Evolutionary conservation across 805 yeast genomes (phyloP), one percentile per base, ranked within the genome.

Genomic region (Starmera caribaea): DNA sequence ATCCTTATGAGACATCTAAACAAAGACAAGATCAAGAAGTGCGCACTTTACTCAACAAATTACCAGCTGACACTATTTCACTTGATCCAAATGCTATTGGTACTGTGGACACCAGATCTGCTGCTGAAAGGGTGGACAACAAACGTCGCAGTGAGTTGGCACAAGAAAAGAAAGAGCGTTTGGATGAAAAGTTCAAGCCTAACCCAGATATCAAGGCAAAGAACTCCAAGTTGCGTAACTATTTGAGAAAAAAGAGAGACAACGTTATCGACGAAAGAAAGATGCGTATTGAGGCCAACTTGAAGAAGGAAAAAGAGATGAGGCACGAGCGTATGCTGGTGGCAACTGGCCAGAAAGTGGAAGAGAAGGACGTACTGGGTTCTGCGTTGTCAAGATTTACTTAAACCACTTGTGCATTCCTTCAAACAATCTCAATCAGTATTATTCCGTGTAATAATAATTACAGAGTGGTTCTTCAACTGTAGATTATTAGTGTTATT

Each of bases 1-100:
- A 92, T 60, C 98, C 98, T 46, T 92, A 71, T 63, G 96, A 87
- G 61, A 76, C 96, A 9, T 77, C 84, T 40, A 81, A 85, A 58
- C 97, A 89, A 65, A 81, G 97, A 69, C 95, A 90, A 62, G 90
- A 90, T 64, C 71, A 75, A 35, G 98, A 92, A 68, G 95, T 92
- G 30, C 77, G 90, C 55, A 63, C 81, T 2, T 70, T 92, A 58
- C 63, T 92, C 56, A 85, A 90, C 64, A 92, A 92, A 63, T 68
- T 92, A 48, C 79, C 83, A 48, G 94, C 97, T 7, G 97, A 90
- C 58, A 81, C 95, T 65, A 92, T 92, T 44, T 70, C 95, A 1
- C 66, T 92, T 54, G 96, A 92, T 69, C 97, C 97, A 41, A 74
- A 71, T 53, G 76, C 72, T 39, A 82, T 92, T 49, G 98, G 98